Evolutionary conservation across 1,139 yeast genomes (phyloP), one percentile per base, ranked within the genome.

Genomic region (Pneumocystis murina): DNA sequence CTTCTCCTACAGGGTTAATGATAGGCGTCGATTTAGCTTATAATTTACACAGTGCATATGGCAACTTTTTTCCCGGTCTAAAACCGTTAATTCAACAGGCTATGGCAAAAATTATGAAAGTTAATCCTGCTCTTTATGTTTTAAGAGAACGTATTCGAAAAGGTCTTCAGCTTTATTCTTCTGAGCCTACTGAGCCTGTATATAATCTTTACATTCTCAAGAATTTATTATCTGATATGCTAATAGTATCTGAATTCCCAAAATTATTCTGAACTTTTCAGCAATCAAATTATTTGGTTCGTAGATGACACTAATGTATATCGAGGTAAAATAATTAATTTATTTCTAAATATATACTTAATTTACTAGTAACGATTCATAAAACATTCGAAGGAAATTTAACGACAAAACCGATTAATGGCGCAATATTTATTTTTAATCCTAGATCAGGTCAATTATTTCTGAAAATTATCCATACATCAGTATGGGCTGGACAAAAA

Each of bases 401-500:
- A 68, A 86, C 96, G 0, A 90, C 96, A 0, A 90, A 88, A 70
- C 96, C 97, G 3, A 83, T 91, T 62, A 94, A 92, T 75, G 98
- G 99, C 66, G 92, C 95, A 1, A 82, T 91, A 10, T 89, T 92
- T 72, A 89, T 89, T 69, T 77, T 92, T 71, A 88, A 92, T 71
- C 97, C 98, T 0, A 83, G 85, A 68, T 82, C 92, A 3, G 97
- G 97, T 40, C 96, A 91, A 72, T 75, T 92, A 59, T 90, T 87
- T 72, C 78, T 92, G 75, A 90, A 89, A 71, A 82, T 92, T 63
- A 89, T 94, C 66, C 98, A 92, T 71, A 89, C 95, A 0, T 87
- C 95, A 7, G 96, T 90, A 1, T 94, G 97, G 95, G 86, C 96
- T 1, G 99, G 99, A 17, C 97, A 94, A 73, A 91, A 90, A 71